Base-by-base conservation (phyloP, 192 early-diverging fungal species). In the Backusella tarrabulga region DNA sequence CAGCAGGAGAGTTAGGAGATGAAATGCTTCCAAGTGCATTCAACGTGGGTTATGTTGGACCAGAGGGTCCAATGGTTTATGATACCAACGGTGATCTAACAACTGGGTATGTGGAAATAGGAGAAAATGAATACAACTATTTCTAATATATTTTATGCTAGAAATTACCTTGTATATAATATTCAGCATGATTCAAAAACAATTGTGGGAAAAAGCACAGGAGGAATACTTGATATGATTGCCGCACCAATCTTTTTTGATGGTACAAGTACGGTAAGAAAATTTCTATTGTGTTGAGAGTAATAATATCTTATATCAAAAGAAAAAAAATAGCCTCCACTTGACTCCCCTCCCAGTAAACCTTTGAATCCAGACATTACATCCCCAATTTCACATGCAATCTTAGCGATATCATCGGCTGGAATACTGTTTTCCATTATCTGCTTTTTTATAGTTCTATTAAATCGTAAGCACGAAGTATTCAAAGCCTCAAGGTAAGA, bases 21-120 rank as follows among this genome's bases (percentile, higher is more conserved):
- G 73, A 72, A n/a, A 75, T 88, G 44, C 76, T 72, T 32, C 84
- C 86, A 2, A 23, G 72, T 15, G 71, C 75, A 6, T 86, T 88
- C 77, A 86, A 88, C 34, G 83, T 83, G 1, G 83, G 84, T 42
- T 88, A 88, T 78, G 82, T 81, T 7, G 84, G 87, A 2, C 87
- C 87, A 5, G 83, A 84, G 35, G 85, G 87, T 1, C 83, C 85
- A 0, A 86, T 88, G 81, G 54, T 81, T 0, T 83, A 81, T 78
- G 84, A 88, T 40, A 66, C 82, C 5, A 77, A 78, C 21, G 87
- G 87, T 14, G 87, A 88, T 67, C 71, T 85, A 6, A 78, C 83
- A 17, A 78, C 80, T n/a, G 83, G 83, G 81, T 84, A 77, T 76
- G 69, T 34, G 15, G 0, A 19, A 34, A 67, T 67, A 38, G 44